These are phyloP conservation scores for Madurella mycetomatis DNA, from an alignment of 2,329 filamentous ascomycete species.

Conservation along the genomic window DNA sequence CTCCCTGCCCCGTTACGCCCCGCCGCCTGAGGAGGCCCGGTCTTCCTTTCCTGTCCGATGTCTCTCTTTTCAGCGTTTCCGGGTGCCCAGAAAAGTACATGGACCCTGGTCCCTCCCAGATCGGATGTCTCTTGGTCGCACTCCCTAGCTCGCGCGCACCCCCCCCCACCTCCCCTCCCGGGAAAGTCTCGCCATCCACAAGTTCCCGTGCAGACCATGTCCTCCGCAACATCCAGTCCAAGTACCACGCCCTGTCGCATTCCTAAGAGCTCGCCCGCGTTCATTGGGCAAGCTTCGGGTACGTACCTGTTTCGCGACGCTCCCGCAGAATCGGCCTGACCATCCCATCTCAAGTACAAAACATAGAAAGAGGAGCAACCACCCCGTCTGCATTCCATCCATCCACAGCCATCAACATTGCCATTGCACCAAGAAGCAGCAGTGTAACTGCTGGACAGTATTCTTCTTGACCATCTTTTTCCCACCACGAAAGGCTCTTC, in stretches of 20 bases:
- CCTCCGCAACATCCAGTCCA: slow-evolving; percentile 24
- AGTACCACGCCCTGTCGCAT: slow-evolving; percentile 22
- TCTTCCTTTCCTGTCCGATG: slow-evolving; percentile 14
- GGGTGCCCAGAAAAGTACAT: slow-evolving; percentile 17
- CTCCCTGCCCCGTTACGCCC: background rate
- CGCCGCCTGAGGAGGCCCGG: background rate
- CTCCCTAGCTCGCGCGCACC: slow-evolving; percentile 18
- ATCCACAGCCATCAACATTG: slow-evolving; percentile 20
- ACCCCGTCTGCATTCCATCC: slow-evolving; percentile 20
- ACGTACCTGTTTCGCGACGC: slow-evolving; percentile 18
- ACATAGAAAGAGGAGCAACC: slow-evolving; percentile 23
- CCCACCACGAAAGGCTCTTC: slow-evolving; percentile 3
- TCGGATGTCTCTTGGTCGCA: slow-evolving; percentile 24
- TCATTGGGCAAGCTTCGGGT: slow-evolving; percentile 23
- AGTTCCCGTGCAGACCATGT: slow-evolving; percentile 16
- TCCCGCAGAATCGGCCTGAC: slow-evolving; percentile 22
- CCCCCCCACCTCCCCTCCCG: slow-evolving; percentile 14
- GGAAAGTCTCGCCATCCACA: slow-evolving; percentile 20
- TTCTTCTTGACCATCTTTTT: slow-evolving; percentile 1
- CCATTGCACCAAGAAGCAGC: slow-evolving; percentile 23
- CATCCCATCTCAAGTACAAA: slow-evolving; percentile 20
- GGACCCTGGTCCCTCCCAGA: slow-evolving; percentile 13
- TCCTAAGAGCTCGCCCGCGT: slow-evolving; percentile 15
- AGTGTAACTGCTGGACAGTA: slow-evolving; percentile 22
- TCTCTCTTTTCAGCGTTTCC: slow-evolving; percentile 9